Percentiles rank a stretch among this genome's conserved stretches.
These are phyloP conservation scores for Debaryomyces castellii DNA, from an alignment of 805 yeast species.

Conservation along the genomic window DNA sequence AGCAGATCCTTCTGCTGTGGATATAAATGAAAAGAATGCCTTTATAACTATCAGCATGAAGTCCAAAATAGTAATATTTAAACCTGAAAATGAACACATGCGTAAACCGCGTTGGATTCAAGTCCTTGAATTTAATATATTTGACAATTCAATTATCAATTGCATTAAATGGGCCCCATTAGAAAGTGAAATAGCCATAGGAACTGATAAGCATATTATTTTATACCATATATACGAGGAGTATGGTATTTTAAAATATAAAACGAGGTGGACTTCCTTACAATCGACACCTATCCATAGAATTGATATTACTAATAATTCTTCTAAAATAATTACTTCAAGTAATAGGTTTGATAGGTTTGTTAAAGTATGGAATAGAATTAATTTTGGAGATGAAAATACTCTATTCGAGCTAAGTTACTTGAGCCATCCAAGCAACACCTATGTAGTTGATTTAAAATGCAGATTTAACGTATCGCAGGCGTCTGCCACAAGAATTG, in stretches of 20 bases:
- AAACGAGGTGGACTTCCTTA: conserved; percentile 43
- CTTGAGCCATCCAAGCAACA: conserved; percentile 54
- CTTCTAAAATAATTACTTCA: conserved; percentile 60
- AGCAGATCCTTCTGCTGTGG: conserved; percentile 64
- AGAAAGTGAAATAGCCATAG: conserved; percentile 59
- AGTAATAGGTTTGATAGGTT: conserved; percentile 61
- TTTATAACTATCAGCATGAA: conserved; percentile 52
- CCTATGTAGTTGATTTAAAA: conserved; percentile 52
- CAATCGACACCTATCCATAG: conserved; percentile 64
- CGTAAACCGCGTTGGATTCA: conserved; percentile 46
- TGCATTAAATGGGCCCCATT: conserved; percentile 54
- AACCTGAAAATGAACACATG: conserved; percentile 56
- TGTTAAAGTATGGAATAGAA: conserved; percentile 77
- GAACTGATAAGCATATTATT: conserved; percentile 49
- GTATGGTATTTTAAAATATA: conserved; percentile 39
- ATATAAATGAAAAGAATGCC: conserved; percentile 63
- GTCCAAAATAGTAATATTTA: conserved; percentile 45
- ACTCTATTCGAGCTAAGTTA: conserved; percentile 69
- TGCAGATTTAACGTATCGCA: conserved; percentile 45
- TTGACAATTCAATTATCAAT: conserved; percentile 20
- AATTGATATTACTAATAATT: conserved; percentile 64
- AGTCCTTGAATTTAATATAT: conserved; percentile 18
- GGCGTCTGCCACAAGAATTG: conserved; percentile 6
- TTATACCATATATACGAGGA: conserved; percentile 54
- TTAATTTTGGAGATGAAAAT: conserved; percentile 56